Evolutionary conservation across 805 yeast species (phyloP), one percentile per base, ranked within the genome.

Genomic region (Yamadazyma philogaea): DNA sequence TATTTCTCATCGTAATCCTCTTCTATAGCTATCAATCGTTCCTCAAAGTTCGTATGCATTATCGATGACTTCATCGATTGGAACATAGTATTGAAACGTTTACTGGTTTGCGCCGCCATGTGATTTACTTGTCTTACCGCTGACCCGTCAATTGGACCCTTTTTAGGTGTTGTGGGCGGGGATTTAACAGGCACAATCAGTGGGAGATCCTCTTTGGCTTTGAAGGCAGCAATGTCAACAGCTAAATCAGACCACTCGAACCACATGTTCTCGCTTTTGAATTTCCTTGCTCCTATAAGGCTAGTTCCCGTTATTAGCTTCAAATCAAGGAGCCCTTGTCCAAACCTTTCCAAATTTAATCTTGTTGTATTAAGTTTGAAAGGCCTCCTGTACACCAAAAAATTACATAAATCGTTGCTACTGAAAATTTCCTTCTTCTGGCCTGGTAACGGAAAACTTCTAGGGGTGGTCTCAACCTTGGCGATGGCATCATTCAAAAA

Each of bases 161-260:
- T 19, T 28, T 35, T 44, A 4, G 46, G 38, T 1, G 46, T 37
- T 11, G 24, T 24, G 4, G 31, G 14, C 15, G 15, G 26, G 14
- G 37, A 20, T 16, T 12, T 15, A n/a, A 24, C 3, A n/a, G 28
- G 28, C 4, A n/a, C 14, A 20, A 18, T 12, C 4, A 6, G 14
- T 16, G 27, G 6, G n/a, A 8, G 11, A 6, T n/a, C 24, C 16
- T 43, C 32, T 21, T 18, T 8, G 6, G 24, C 42, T 11, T 27
- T 28, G 34, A 48, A 53, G 11, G 39, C 46, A 5, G 59, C 46
- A 3, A 54, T 45, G 17, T 41, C 52, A 3, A 52, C 18, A 6
- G 72, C 66, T 35, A 56, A 43, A 18, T 64, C 69, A 1, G 70
- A 53, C 74, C 74, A 70, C 48, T 70, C 75, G 36, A 67, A 66